Percentiles rank a stretch among this genome's conserved stretches.
Conservation (phyloP, 331 rosid genomes). For the Dryas integrifolia region DNA sequence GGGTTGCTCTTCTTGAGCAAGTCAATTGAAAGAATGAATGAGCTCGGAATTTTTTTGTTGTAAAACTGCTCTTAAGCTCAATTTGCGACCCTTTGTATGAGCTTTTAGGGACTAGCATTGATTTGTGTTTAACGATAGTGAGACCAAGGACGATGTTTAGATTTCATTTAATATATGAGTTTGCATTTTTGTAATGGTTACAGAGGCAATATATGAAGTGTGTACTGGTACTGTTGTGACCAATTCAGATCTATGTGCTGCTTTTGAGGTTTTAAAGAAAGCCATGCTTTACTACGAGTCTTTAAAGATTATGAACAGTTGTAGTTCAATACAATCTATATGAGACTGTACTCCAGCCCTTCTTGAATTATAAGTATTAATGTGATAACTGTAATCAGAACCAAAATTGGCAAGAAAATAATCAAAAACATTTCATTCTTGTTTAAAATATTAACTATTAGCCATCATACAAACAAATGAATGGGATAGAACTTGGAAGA, state of each 20-base stretch:
- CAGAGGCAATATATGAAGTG: no score
- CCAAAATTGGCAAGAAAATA: background rate
- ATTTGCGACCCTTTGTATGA: background rate
- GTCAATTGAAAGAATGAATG: background rate
- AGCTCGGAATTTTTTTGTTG: slow-evolving; percentile 7
- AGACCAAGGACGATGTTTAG: background rate
- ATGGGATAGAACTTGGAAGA: background rate
- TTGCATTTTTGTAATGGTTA: background rate
- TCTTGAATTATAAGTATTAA: background rate
- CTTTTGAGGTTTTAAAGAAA: no score
- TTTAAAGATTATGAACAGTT: no score
- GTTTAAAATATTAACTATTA: background rate
- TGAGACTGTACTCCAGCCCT: background rate
- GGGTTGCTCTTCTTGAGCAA: slow-evolving; percentile 5
- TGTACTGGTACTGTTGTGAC: no score
- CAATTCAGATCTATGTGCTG: no score
- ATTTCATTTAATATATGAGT: background rate
- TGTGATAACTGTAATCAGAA: background rate
- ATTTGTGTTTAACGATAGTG: background rate
- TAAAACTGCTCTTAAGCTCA: background rate
- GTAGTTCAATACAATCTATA: no score
- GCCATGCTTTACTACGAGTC: no score
- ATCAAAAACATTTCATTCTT: background rate
- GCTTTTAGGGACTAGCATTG: background rate
- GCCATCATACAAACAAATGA: slow-evolving; percentile 1